Percentiles rank a stretch among this genome's conserved stretches.
These are phyloP conservation scores for Pyrenochaeta sp. DNA, from an alignment of 2,329 filamentous ascomycete genomes.

Conservation along the genomic window DNA sequence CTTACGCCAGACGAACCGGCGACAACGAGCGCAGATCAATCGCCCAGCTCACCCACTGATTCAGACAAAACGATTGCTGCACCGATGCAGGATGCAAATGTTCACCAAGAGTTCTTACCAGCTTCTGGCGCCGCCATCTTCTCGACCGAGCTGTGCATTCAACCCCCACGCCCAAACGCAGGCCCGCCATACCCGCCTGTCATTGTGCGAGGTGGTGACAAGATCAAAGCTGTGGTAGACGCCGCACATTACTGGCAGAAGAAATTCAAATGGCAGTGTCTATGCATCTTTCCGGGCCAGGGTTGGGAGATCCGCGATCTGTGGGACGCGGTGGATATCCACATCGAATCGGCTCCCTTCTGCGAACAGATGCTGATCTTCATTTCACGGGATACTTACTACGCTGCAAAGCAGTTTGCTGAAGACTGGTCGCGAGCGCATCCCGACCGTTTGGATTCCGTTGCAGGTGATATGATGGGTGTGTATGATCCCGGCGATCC, in stretches of 20 bases:
- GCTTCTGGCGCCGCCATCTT: constrained; percentile 31
- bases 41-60: constrained; percentile 3
- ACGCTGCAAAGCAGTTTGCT: constrained; percentile 28
- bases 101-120: constrained; percentile 11
- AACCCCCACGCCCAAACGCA: constrained; percentile 19
- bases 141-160: constrained; percentile 38
- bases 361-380: constrained; percentile 38
- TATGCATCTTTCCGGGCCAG: constrained; percentile 36
- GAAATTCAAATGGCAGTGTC: constrained; percentile 34
- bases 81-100: constrained; percentile 3
- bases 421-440: constrained; percentile 31
- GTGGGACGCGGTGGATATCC: constrained; percentile 46
- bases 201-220: constrained; percentile 33
- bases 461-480: constrained; percentile 22
- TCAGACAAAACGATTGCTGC: constrained; percentile 9
- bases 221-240: constrained; percentile 21
- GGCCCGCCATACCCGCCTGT: constrained; percentile 28
- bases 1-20: constrained; percentile 2
- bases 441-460: constrained; percentile 26
- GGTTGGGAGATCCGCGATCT: constrained; percentile 42
- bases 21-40: constrained; percentile 2
- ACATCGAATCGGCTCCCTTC: constrained; percentile 38
- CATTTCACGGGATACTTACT: constrained; percentile 36
- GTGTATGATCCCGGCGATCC: constrained; percentile 29
- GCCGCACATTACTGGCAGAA: constrained; percentile 32